Percentiles rank a stretch among this genome's conserved stretches.
Conservation (phyloP, 2,329 filamentous ascomycete genomes). For the Aspergillus sergii region DNA sequence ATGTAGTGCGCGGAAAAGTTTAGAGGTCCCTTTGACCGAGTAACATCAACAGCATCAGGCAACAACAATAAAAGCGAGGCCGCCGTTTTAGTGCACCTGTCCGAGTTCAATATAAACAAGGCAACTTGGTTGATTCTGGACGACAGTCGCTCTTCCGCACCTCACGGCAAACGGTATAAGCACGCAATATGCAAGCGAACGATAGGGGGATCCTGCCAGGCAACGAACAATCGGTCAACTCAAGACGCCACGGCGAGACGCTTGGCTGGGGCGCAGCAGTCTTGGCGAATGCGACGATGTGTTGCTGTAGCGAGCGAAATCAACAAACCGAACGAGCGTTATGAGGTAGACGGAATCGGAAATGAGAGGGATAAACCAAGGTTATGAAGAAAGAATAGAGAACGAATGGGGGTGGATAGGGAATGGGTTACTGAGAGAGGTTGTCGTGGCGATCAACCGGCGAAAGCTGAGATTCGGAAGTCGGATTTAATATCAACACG, state of each 20-base stretch:
- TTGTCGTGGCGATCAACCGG: background rate
- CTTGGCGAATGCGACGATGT: slow-evolving; percentile 5
- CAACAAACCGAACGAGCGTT: slow-evolving; percentile 2
- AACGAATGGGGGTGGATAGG: background rate
- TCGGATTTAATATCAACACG: background rate
- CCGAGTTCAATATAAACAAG: background rate
- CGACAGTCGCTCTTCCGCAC: background rate
- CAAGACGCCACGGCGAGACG: slow-evolving; percentile 2
- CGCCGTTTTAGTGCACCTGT: background rate
- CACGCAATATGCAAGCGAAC: slow-evolving; percentile 6
- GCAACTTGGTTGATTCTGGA: background rate
- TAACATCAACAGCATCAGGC: slow-evolving; percentile 19
- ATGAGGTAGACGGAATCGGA: background rate
- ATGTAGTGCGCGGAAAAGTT: background rate
- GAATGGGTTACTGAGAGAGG: background rate
- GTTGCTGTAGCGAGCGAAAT: background rate
- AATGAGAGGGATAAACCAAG: no score
- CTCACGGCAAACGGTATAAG: background rate
- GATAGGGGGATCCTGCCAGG: slow-evolving; percentile 7
- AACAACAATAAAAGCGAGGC: slow-evolving; percentile 18
- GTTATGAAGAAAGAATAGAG: background rate
- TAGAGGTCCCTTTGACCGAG: background rate
- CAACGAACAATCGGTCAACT: slow-evolving; percentile 4
- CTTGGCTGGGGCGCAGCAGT: slow-evolving; percentile 18
- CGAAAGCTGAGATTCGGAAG: background rate